Conservation (phyloP, 257 asterid species). For the Plantago elongata region DNA sequence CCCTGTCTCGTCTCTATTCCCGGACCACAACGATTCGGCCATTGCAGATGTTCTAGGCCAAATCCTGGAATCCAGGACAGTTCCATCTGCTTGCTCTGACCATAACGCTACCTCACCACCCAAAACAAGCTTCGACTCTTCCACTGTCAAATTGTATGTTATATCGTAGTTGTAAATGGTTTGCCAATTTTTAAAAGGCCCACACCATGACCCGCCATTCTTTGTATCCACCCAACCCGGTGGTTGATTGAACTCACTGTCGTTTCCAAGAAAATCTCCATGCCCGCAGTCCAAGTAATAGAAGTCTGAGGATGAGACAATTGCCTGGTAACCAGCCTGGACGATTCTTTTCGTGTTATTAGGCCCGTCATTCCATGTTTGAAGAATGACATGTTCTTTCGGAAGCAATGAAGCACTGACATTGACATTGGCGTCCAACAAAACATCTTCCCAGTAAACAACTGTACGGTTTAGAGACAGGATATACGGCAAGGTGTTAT, state of each 20-base stretch:
- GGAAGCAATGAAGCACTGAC: constrained; percentile 62
- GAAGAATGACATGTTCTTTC: constrained; percentile 50
- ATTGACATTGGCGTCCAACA: constrained; percentile 42
- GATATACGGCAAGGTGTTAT: constrained; percentile 65
- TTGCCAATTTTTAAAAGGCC: constrained; percentile 93
- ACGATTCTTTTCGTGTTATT: constrained; percentile 60
- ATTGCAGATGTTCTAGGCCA: constrained; percentile 90
- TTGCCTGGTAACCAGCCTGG: constrained; percentile 56
- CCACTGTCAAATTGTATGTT: constrained; percentile 46
- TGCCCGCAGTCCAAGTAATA: constrained; percentile 93
- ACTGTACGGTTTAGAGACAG: constrained; percentile 66
- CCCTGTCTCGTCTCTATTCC: constrained; percentile 59
- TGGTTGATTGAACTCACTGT: constrained; percentile 47
- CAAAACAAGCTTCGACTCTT: constrained; percentile 58
- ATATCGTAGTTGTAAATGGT: constrained; percentile 76
- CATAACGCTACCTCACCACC: constrained; percentile 92
- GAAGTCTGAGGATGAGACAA: constrained; percentile 72
- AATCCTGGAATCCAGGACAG: constrained; percentile 72
- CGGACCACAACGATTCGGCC: constrained; percentile 90
- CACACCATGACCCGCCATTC: constrained; percentile 94
- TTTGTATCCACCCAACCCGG: constrained; percentile 50
- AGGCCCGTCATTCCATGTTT: constrained; percentile 86
- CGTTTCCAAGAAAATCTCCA: constrained; percentile 68
- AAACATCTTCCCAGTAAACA: constrained; percentile 87
- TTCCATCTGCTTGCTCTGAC: constrained; percentile 92